Evolutionary conservation across 2,329 filamentous ascomycete genomes (phyloP).

Genomic region (Aspergillus novofumigatus): DNA sequence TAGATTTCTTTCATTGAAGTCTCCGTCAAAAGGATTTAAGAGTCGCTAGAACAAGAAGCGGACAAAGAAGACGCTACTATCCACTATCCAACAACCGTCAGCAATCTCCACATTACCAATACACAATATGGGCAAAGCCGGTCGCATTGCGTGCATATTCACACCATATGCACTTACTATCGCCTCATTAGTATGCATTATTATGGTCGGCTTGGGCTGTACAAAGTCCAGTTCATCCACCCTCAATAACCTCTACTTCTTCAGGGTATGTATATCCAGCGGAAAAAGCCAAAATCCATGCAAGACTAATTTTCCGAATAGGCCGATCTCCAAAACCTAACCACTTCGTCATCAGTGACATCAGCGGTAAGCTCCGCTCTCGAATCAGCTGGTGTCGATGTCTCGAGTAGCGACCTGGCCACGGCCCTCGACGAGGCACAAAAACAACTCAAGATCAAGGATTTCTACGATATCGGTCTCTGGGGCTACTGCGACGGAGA

Average conservation of each 20-base stretch:
- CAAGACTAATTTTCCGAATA: constrained; percentile 20
- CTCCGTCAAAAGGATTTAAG: background rate
- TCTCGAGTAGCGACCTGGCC: constrained; percentile 36
- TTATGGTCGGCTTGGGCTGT: constrained; percentile 56
- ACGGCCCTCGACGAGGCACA: constrained; percentile 35
- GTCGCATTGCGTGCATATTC: constrained; percentile 80
- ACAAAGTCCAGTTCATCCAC: constrained; percentile 47
- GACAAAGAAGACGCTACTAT: background rate
- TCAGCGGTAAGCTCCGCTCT: constrained; percentile 28
- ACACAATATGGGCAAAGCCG: constrained; percentile 62
- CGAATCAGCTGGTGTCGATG: constrained; percentile 31
- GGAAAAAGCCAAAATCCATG: background rate
- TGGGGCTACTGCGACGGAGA: constrained; percentile 79
- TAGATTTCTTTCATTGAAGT: background rate
- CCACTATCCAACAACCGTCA: background rate
- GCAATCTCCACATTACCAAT: constrained; percentile 3
- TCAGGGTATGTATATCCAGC: constrained; percentile 36
- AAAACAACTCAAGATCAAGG: constrained; percentile 56
- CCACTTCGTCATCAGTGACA: constrained; percentile 39
- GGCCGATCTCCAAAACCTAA: constrained; percentile 61
- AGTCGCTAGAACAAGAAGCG: background rate
- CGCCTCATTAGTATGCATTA: constrained; percentile 66
- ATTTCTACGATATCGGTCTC: constrained; percentile 76
- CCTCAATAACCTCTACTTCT: constrained; percentile 54
- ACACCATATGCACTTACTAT: constrained; percentile 79